Base-by-base conservation (phyloP, 495 filamentous ascomycete genomes). In the Talaromyces proteolyticus region DNA sequence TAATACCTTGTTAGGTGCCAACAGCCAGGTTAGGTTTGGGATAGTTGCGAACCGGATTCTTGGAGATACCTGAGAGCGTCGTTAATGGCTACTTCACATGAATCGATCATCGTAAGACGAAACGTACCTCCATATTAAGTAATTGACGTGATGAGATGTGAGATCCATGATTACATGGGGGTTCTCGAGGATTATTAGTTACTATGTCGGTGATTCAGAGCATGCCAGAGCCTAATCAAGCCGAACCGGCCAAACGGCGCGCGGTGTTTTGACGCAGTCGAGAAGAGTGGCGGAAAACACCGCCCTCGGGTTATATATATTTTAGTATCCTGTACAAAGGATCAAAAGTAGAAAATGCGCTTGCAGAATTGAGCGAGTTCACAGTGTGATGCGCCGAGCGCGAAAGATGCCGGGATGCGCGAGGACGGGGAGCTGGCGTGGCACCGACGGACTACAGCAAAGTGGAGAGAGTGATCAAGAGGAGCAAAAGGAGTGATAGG, bases 101-200 rank as follows among this genome's bases (percentile, higher is more conserved):
- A 20, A 47, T 47, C 52, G 51, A 53, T 50, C 54, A 55, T 40
- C 54, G 53, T 42, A 50, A 56, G 56, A 50, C 59, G 66, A 55
- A 58, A 80, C 89, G 69, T 80, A 96, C 89, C 91, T 91, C 88
- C 91, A 95, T 76, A 98, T 88, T 73, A 98, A 77, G 77, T 92
- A 97, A 79, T 97, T 98, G 75, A 97, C 82, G 73, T 92, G 86
- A 76, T 96, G 82, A 53, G 90, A 92, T 68, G 88, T 86, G 61
- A 98, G 79, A 58, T 73, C 63, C 74, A 77, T 77, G 61, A 66
- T 70, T 68, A 71, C 66, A 73, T 68, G 22, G 17, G 47, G 7
- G 45, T 4, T 34, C 29, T 34, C 29, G 29, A 34, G 8, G 8
- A 14, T 34, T 34, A 14, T 45, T 25, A 22, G n/a, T 47, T 20